phyloP scores from a whole-genome alignment of 2,329 filamentous ascomycete genomes.

The Fusarium brachygibbosum region DNA sequence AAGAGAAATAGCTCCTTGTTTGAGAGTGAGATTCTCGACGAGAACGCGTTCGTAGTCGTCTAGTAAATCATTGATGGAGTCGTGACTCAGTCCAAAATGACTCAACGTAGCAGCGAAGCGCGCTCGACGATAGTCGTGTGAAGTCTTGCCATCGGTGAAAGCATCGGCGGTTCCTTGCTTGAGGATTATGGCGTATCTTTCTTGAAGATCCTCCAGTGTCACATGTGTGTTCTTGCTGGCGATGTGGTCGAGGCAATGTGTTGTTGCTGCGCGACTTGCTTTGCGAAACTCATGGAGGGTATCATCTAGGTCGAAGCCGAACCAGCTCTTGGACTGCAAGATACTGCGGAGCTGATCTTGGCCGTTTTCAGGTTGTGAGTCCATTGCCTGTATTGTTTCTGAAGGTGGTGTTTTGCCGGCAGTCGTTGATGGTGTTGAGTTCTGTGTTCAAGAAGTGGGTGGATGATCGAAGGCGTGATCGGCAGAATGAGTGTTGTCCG shows the following conservation, averaged over 20 bases:
- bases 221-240: conserved; percentile 3
- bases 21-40: conserved; percentile 50
- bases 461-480: not conserved
- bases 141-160: conserved; percentile 61
- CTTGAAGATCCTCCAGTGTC: conserved; percentile 31
- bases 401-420: too few species aligned
- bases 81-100: conserved; percentile 43
- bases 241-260: conserved; percentile 52
- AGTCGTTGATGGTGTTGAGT: not conserved
- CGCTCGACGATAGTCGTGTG: conserved; percentile 58
- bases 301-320: conserved; percentile 64
- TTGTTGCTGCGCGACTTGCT: conserved; percentile 55
- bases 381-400: not conserved
- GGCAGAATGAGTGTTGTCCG: not conserved
- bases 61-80: conserved; percentile 41
- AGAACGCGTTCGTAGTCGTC: conserved; percentile 52
- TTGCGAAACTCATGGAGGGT: conserved; percentile 62
- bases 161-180: conserved; percentile 54
- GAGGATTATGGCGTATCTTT: conserved; percentile 54
- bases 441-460: not conserved
- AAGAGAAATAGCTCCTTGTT: conserved; percentile 55
- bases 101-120: conserved; percentile 54
- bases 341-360: not conserved
- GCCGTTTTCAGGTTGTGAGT: fast-evolving
- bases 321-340: conserved; percentile 51